Percentiles rank a stretch among this genome's conserved stretches.
phyloP scores from a whole-genome alignment of 495 filamentous ascomycete species.

The Aspergillus ostianus region DNA sequence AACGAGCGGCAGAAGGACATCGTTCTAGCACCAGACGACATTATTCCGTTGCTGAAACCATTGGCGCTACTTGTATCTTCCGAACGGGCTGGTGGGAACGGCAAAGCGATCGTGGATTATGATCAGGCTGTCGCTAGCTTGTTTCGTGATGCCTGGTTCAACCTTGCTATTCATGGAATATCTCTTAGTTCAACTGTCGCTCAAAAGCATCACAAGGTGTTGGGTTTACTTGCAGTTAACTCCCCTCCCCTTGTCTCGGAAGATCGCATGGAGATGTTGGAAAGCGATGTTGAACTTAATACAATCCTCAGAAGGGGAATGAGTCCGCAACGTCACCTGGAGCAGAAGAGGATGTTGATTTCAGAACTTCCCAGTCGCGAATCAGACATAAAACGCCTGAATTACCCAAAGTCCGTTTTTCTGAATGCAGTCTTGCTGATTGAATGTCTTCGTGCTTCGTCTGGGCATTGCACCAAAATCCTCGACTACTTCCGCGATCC shows the following conservation, averaged over 20 bases:
- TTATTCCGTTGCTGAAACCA: slow-evolving; percentile 77
- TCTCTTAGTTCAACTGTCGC: slow-evolving; percentile 65
- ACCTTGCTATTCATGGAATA: slow-evolving; percentile 91
- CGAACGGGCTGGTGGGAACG: slow-evolving; percentile 38
- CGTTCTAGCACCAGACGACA: slow-evolving; percentile 77
- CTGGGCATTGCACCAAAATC: slow-evolving; percentile 83
- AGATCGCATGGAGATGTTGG: slow-evolving; percentile 78
- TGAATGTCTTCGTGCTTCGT: slow-evolving; percentile 76
- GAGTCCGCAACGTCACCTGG: slow-evolving; percentile 68
- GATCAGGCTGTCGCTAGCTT: slow-evolving; percentile 65
- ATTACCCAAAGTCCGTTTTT: slow-evolving; percentile 86
- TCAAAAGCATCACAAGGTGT: slow-evolving; percentile 64
- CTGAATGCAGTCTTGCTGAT: slow-evolving; percentile 82
- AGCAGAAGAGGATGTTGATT: slow-evolving; percentile 76
- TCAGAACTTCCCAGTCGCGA: slow-evolving; percentile 70
- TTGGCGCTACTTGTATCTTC: slow-evolving; percentile 71
- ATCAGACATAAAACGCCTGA: slow-evolving; percentile 72
- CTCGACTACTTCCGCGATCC: slow-evolving; percentile 91
- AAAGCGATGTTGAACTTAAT: slow-evolving; percentile 95
- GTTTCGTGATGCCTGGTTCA: slow-evolving; percentile 94
- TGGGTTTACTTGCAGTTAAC: slow-evolving; percentile 78
- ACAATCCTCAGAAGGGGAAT: slow-evolving; percentile 82
- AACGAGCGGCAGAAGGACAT: slow-evolving; percentile 69
- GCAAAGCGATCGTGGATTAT: slow-evolving; percentile 34
- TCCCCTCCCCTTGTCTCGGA: slow-evolving; percentile 82